These are phyloP conservation scores for Tillandsia fasciculata DNA, from an alignment of 176 grass and related monocot species.

Conservation along the genomic window DNA sequence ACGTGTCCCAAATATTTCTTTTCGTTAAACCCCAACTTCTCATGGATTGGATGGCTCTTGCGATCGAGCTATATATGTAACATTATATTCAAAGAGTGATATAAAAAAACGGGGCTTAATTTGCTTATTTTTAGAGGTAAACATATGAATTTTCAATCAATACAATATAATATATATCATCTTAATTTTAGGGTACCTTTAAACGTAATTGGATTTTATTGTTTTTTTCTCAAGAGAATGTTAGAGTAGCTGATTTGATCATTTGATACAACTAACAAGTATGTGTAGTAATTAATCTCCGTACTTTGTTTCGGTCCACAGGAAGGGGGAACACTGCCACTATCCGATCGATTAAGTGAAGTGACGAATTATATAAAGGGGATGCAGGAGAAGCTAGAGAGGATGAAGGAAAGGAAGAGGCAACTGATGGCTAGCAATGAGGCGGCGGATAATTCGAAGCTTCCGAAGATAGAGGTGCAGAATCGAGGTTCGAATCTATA, in stretches of 20 bases:
- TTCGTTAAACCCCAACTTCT: no score
- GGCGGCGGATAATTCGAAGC: no score
- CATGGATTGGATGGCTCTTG: no score
- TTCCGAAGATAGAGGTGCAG: conserved; percentile 52
- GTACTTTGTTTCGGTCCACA: background rate
- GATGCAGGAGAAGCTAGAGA: conserved; percentile 38
- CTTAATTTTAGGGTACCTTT: background rate
- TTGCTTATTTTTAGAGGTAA: no score
- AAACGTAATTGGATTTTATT: background rate
- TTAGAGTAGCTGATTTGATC: background rate
- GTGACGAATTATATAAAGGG: conserved; percentile 51
- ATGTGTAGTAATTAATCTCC: background rate
- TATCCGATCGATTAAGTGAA: conserved; percentile 47
- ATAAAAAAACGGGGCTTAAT: no score
- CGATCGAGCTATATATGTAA: no score
- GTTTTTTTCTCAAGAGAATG: background rate
- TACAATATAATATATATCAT: background rate
- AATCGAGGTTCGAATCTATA: conserved; percentile 44
- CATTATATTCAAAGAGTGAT: no score
- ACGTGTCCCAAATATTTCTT: no score
- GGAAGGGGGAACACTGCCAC: conserved; percentile 10
- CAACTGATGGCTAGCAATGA: conserved; percentile 16
- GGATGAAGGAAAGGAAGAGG: conserved; percentile 52
- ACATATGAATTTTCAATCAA: background rate
- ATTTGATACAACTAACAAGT: conserved; percentile 1